Evolutionary conservation across 2,329 filamentous ascomycete genomes (phyloP).

Genomic region (Fonsecaea multimorphosa): DNA sequence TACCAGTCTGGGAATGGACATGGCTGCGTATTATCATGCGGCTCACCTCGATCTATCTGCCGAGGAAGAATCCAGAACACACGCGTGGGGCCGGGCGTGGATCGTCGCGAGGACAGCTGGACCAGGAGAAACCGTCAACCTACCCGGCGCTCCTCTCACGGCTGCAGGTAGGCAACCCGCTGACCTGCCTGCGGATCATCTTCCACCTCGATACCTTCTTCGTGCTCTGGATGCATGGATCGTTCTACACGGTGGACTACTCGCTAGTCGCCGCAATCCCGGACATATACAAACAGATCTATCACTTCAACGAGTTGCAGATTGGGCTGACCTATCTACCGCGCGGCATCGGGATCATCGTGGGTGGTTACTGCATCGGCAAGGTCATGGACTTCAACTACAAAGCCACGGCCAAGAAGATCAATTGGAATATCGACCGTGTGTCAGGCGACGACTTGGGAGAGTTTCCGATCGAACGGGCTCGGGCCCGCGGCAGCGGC

Average conservation of each 20-base stretch:
- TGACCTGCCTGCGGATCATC: conserved; percentile 25
- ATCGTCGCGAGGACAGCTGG: background rate
- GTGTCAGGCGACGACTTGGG: conserved; percentile 37
- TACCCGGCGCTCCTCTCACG: background rate
- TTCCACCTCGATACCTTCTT: conserved; percentile 24
- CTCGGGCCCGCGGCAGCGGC: conserved; percentile 38
- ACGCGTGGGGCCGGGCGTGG: background rate
- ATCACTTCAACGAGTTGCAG: conserved; percentile 55
- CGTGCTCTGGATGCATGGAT: conserved; percentile 29
- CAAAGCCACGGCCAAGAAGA: conserved; percentile 43
- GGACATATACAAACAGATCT: conserved; percentile 52
- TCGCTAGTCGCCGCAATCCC: conserved; percentile 52
- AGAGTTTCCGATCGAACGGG: conserved; percentile 53
- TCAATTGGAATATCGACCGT: conserved; percentile 42
- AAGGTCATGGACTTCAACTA: conserved; percentile 50
- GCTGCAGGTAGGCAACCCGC: conserved; percentile 19
- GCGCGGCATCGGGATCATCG: conserved; percentile 37
- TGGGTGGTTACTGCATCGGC: conserved; percentile 37
- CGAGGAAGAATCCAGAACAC: background rate
- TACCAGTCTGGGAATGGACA: conserved; percentile 10
- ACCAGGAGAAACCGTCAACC: background rate
- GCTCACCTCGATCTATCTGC: background rate
- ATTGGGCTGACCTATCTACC: conserved; percentile 47
- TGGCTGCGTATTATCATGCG: conserved; percentile 1
- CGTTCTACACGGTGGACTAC: conserved; percentile 49